Evolutionary conservation across 1,284 basidiomycete genomes (phyloP), one percentile per base, ranked within the genome.

Genomic region (Ceratobasidium sp.): DNA sequence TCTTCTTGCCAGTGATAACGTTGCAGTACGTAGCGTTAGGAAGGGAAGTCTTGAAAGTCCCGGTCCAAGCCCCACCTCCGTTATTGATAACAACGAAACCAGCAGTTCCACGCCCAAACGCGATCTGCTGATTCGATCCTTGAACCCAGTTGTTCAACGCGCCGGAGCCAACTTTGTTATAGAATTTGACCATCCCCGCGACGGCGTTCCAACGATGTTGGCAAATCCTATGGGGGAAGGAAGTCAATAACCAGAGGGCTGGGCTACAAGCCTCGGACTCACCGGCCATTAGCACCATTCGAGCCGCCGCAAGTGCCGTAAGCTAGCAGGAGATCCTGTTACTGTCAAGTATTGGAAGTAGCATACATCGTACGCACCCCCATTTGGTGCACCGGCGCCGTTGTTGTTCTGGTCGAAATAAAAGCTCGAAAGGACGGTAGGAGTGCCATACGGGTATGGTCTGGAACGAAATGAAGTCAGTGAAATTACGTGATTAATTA

Each of bases 61-160:
- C 65, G 2, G 78, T 85, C 90, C 91, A 92, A 0, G 82, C 77
- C 1, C 84, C 83, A 76, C 89, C 87, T 0, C 80, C 85, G 76
- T 90, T 90, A 80, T 92, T 91, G 79, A 91, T 91, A 0, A 86
- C 90, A 1, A 91, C 86, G 77, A 88, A 91, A 0, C 89, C 90
- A 44, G 83, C 78, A 0, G 86, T 74, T 87, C 89, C 89, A 77
- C 90, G 82, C 11, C 88, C 88, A 78, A 90, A 91, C 0, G 89
- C 90, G 77, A 91, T 89, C 78, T 86, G 89, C 64, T 88, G 82
- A 1, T 85, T 82, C 76, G 85, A 84, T 3, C 88, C 87, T 4
- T 89, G 85, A 7, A 87, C 84, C 89, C 89, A 91, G 79, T 89
- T 85, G 3, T 82, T 86, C 17, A 91, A 77, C 0, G 83, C 19